Evolutionary conservation across 2,329 filamentous ascomycete species (phyloP).

Genomic region (Penicillium rolfsii): DNA sequence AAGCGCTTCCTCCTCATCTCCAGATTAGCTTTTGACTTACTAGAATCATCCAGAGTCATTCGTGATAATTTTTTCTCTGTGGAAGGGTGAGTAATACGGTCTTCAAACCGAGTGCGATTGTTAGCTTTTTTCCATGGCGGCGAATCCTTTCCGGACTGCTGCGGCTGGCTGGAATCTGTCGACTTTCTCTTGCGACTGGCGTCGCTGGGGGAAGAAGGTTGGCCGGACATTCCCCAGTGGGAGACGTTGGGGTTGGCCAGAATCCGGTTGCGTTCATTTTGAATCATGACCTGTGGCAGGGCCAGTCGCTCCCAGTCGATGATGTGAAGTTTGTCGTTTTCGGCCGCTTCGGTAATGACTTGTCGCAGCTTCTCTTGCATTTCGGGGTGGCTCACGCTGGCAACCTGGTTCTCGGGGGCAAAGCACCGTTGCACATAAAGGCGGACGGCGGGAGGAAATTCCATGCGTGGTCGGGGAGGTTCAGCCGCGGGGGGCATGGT

Average conservation of each 20-base stretch:
- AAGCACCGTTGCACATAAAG: conserved; percentile 90
- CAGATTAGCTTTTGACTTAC: conserved; percentile 87
- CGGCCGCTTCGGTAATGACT: conserved; percentile 81
- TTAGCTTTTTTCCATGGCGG: conserved; percentile 79
- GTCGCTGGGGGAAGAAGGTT: conserved; percentile 33
- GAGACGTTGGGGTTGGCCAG: conserved; percentile 52
- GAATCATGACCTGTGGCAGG: conserved; percentile 81
- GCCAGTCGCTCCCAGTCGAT: conserved; percentile 84
- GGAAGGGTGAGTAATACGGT: conserved; percentile 70
- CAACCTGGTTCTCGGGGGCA: conserved; percentile 69
- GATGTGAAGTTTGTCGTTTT: conserved; percentile 69
- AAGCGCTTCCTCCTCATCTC: conserved; percentile 91
- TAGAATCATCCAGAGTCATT: conserved; percentile 61
- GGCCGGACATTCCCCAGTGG: conserved; percentile 37
- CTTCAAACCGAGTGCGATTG: conserved; percentile 64
- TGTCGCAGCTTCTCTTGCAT: conserved; percentile 84
- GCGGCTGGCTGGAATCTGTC: conserved; percentile 59
- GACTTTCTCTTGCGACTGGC: conserved; percentile 81
- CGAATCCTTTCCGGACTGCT: conserved; percentile 52
- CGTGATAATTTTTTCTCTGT: conserved; percentile 55
- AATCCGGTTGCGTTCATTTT: conserved; percentile 63
- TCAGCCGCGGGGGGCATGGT: conserved; percentile 40
- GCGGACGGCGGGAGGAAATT: conserved; percentile 82
- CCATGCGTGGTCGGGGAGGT: conserved; percentile 58
- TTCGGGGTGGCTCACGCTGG: conserved; percentile 65